A percentile compares a stretch with the other conserved stretches of the same genome.
Evolutionary conservation across 352 stramenopile species (phyloP).

Genomic region (Lagenidium giganteum): DNA sequence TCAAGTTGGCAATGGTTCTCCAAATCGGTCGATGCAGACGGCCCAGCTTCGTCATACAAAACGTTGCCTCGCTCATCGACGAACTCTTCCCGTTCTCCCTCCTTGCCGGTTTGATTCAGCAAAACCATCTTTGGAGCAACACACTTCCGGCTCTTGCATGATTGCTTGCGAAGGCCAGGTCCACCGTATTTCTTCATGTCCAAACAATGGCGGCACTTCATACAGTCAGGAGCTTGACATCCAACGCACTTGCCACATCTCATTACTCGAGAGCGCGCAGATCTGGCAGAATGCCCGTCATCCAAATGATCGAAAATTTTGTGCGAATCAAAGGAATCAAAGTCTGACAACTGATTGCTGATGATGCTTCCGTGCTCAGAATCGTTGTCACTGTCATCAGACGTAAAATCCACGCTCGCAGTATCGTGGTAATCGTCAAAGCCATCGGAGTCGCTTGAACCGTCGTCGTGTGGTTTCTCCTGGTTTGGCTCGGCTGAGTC

Average conservation of each 20-base stretch:
- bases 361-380: slow-evolving; percentile 10
- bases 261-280: slow-evolving; percentile 54
- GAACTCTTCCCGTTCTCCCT: slow-evolving; percentile 38
- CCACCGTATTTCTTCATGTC: slow-evolving; percentile 87
- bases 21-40: too few relatives aligned
- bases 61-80: slow-evolving; percentile 42
- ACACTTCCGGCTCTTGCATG: slow-evolving; percentile 75
- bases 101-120: slow-evolving; percentile 56
- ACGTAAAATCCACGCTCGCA: slow-evolving; percentile 33
- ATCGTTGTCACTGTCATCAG: slow-evolving; percentile 49
- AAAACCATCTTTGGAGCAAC: slow-evolving; percentile 63
- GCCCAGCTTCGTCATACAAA: slow-evolving; percentile 20
- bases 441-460: slow-evolving; percentile 7
- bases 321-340: neutral
- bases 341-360: neutral
- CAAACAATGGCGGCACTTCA: slow-evolving; percentile 71
- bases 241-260: slow-evolving; percentile 70
- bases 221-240: slow-evolving; percentile 63
- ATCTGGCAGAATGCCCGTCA: too few relatives aligned
- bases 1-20: too few relatives aligned
- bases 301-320: too few relatives aligned
- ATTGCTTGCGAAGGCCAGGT: slow-evolving; percentile 74
- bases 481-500: slow-evolving; percentile 5
- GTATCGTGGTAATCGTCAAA: slow-evolving; percentile 26
- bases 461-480: slow-evolving; percentile 1